Evolutionary conservation across 768 basidiomycete species (phyloP), one percentile per base, ranked within the genome.

Genomic region (Pleurotus citrinopileatus): DNA sequence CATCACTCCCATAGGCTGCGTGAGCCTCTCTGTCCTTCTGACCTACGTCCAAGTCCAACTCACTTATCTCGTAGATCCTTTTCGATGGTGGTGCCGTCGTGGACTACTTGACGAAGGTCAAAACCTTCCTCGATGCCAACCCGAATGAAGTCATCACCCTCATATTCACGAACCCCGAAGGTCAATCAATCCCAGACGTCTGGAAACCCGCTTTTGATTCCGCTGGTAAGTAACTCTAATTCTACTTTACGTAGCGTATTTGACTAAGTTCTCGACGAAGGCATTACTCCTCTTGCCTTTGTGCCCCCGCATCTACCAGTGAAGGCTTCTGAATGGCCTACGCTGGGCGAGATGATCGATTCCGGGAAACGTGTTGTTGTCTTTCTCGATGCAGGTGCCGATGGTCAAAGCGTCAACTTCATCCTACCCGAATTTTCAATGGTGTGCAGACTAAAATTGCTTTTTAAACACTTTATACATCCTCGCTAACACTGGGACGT

Each of bases 81-180:
- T 84, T 81, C 57, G 79, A 86, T 53, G 82, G 82, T 2, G 82
- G 83, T 17, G 63, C 67, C 5, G 77, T 78, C 0, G 62, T 67
- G 3, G 67, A 70, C 55, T 85, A 84, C 64, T 70, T 86, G 23
- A 67, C 67, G 37, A 71, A 59, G 8, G 81, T 86, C 62, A 80
- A 79, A 60, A 68, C 73, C 1, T 87, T 77, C 70, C 70, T 86
- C 23, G 75, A 78, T 44, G 70, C 75, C 8, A 84, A 87, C 60
- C 84, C 86, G 0, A 83, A 79, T 58, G 86, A 87, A 56, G 83
- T 87, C 37, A 54, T 87, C 45, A 84, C 85, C 0, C 67, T 87
- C 47, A 67, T 87, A 32, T 84, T 88, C 61, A 86, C 86, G 34
- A 87, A 87, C 63, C 82, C 80, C 3, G 85, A 86, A 53, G 73